Evolutionary conservation across 495 filamentous ascomycete genomes (phyloP).

Genomic region (Gamarada debralockiae): DNA sequence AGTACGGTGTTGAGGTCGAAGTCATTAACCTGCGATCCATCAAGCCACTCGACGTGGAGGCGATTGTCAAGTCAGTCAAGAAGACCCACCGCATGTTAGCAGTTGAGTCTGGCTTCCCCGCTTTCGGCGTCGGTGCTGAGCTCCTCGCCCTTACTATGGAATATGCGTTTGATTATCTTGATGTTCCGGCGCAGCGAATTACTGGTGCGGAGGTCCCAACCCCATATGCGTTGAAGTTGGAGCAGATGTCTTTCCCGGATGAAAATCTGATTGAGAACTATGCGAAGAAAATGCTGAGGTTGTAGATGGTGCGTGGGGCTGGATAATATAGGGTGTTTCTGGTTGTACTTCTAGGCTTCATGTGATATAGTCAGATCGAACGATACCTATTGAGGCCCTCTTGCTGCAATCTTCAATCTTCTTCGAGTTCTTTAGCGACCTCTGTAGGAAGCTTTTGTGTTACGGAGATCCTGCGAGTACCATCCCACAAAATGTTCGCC

Average conservation of each 20-base stretch:
- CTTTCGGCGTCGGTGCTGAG: slow-evolving; percentile 87
- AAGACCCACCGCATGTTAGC: slow-evolving; percentile 92
- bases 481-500: too few species aligned
- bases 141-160: slow-evolving; percentile 93
- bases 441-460: too few species aligned
- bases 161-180: slow-evolving; percentile 96
- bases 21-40: slow-evolving; percentile 97
- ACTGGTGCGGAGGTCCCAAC: slow-evolving; percentile 96
- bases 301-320: slow-evolving; percentile 12
- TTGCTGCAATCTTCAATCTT: too few species aligned
- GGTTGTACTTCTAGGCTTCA: slow-evolving; percentile 24
- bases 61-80: slow-evolving; percentile 94
- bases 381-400: slow-evolving; percentile 20
- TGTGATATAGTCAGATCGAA: slow-evolving; percentile 24
- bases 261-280: slow-evolving; percentile 68
- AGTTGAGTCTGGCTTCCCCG: slow-evolving; percentile 94
- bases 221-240: slow-evolving; percentile 82
- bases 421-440: neutral
- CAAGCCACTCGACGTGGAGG: slow-evolving; percentile 94
- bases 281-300: slow-evolving; percentile 19
- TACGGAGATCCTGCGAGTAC: too few species aligned
- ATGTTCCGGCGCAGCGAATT: slow-evolving; percentile 86
- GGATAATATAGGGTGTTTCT: neutral
- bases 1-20: slow-evolving; percentile 93
- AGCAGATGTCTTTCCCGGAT: slow-evolving; percentile 89